These are phyloP conservation scores for Solanum pinnatisectum DNA, from an alignment of 257 asterid species.

Conservation along the genomic window DNA sequence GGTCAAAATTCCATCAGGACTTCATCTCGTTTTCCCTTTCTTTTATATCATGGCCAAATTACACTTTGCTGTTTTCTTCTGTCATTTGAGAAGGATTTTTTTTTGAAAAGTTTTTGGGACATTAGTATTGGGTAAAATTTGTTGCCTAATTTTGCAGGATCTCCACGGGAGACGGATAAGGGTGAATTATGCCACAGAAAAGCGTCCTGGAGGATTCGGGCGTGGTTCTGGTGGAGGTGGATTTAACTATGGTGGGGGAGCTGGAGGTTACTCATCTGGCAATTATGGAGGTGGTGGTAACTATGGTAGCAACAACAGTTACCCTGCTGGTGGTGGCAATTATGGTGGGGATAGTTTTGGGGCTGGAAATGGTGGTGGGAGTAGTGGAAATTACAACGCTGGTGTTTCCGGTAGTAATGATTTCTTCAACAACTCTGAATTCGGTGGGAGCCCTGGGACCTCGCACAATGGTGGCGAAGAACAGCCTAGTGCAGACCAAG, in stretches of 20 bases:
- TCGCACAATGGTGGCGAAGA: background rate
- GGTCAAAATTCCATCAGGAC: background rate
- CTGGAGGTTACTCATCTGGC: background rate
- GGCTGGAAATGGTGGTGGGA: background rate
- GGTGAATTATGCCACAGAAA: conserved; percentile 33
- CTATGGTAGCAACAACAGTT: background rate
- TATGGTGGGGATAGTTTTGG: background rate
- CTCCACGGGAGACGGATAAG: conserved; percentile 30
- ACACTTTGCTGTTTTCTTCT: background rate
- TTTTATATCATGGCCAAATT: background rate
- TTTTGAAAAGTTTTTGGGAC: background rate
- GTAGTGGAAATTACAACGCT: conserved; percentile 6
- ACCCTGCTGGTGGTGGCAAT: conserved; percentile 1
- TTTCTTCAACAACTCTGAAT: background rate
- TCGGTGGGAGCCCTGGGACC: background rate
- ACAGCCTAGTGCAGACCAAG: background rate
- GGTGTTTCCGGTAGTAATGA: background rate
- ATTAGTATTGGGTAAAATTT: background rate
- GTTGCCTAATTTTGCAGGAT: conserved; percentile 10
- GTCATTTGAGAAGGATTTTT: background rate
- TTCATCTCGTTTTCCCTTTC: background rate
- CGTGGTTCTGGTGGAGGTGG: conserved; percentile 6
- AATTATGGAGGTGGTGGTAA: conserved; percentile 6
- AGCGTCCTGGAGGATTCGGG: conserved; percentile 16
- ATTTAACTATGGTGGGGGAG: conserved; percentile 3